Evolutionary conservation across 2,329 filamentous ascomycete species (phyloP).

Genomic region (Pseudogymnoascus sp.): DNA sequence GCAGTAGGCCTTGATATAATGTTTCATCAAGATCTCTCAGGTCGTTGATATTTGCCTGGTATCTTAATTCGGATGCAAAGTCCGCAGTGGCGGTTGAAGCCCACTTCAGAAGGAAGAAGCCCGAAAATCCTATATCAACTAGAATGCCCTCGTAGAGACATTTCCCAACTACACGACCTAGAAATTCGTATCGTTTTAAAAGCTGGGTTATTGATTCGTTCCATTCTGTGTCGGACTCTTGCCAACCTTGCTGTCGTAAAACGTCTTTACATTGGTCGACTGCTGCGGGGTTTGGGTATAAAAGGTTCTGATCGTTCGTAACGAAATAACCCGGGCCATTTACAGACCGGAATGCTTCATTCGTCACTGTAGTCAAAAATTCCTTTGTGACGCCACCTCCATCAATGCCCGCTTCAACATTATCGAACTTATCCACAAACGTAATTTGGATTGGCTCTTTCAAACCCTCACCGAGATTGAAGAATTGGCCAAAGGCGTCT

Average conservation of each 20-base stretch:
- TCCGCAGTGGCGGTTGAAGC: constrained; percentile 62
- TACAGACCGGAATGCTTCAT: constrained; percentile 67
- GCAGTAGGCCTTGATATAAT: constrained; percentile 76
- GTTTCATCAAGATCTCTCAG: constrained; percentile 84
- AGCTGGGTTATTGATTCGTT: constrained; percentile 51
- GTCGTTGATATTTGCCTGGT: constrained; percentile 91
- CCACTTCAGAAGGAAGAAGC: constrained; percentile 97
- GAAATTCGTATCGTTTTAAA: constrained; percentile 75
- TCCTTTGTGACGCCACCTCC: constrained; percentile 97
- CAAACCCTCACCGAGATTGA: constrained; percentile 68
- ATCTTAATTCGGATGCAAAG: constrained; percentile 60
- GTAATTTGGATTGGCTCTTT: constrained; percentile 97
- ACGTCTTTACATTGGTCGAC: constrained; percentile 61
- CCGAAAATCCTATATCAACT: constrained; percentile 85
- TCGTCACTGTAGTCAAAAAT: constrained; percentile 83
- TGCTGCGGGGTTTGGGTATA: constrained; percentile 80
- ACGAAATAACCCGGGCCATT: constrained; percentile 55
- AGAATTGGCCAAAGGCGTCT: constrained; percentile 81
- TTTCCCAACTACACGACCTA: constrained; percentile 89
- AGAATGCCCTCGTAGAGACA: constrained; percentile 96
- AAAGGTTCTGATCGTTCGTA: constrained; percentile 75
- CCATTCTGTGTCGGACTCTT: constrained; percentile 50
- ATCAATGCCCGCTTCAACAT: constrained; percentile 86
- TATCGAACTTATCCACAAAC: constrained; percentile 86
- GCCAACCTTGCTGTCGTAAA: constrained; percentile 44